Evolutionary conservation across 2,329 filamentous ascomycete species (phyloP), one percentile per base, ranked within the genome.

Genomic region (Shiraia bambusicola): DNA sequence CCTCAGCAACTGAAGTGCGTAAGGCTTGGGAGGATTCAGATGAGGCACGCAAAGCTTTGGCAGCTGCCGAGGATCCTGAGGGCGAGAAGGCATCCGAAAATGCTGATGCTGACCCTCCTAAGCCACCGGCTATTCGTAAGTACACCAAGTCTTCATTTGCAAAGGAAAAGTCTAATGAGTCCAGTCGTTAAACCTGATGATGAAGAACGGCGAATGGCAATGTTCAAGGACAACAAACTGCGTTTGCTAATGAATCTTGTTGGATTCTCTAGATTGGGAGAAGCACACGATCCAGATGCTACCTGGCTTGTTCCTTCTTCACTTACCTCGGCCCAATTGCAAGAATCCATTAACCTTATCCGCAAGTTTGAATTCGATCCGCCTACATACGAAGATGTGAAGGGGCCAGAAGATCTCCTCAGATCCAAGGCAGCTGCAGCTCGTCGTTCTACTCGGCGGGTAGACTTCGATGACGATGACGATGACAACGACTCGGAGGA

Each of bases 141-240:
- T 53, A 25, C 16, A n/a, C 12, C 6, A 6, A 19, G 4, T 17
- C 4, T 8, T 42, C 22, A 28, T 41, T 56, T 25, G 53, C 58
- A 15, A 50, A 40, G 60, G 67, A 11, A 56, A 2, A 40, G 28
- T 41, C 62, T 54, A 58, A 24, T 32, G 15, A 1, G 4, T 10
- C 6, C 42, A 50, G 55, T 67, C 6, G 51, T 55, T 49, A 78
- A 76, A 36, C 77, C 86, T 0, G 82, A 86, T 42, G 82, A 79
- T 29, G 81, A 87, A 32, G 76, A 80, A 34, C 81, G 83, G 28
- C 82, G 83, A 36, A 78, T 77, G 15, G 86, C 88, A 17, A 83
- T 95, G 70, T 94, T 94, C 74, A 94, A 89, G 63, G 94, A 97
- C 67, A 84, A 87, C 8, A 85, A 92, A 58, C 77, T 97, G 2